A percentile compares a stretch with the other conserved stretches of the same genome.
Conservation (phyloP, 768 basidiomycete genomes). For the Lactarius vividus region DNA sequence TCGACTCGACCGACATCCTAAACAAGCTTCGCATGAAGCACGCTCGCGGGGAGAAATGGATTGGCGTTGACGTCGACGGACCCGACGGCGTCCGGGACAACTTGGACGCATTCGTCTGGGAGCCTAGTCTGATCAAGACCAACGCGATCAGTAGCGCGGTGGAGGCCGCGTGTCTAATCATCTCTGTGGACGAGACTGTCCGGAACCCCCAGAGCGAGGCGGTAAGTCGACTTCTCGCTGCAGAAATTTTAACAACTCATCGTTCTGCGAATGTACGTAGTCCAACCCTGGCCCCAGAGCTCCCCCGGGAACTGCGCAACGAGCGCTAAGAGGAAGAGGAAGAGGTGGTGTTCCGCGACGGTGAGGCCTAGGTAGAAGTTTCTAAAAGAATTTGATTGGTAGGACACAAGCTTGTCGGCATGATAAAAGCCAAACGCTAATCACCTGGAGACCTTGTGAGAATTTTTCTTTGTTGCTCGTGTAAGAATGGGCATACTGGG, state of each 20-base stretch:
- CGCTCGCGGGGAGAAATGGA: conserved; percentile 84
- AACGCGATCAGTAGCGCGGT: conserved; percentile 95
- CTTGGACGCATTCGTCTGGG: conserved; percentile 98
- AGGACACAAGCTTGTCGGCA: conserved; percentile 11
- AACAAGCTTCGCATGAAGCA: conserved; percentile 98
- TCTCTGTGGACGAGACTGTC: conserved; percentile 97
- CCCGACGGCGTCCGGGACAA: conserved; percentile 88
- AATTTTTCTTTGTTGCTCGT: background rate
- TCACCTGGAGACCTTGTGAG: background rate
- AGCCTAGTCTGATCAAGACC: conserved; percentile 90
- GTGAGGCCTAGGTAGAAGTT: conserved; percentile 35
- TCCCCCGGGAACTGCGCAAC: conserved; percentile 87
- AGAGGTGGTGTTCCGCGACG: conserved; percentile 71
- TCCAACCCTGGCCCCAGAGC: conserved; percentile 82
- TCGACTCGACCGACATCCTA: conserved; percentile 95
- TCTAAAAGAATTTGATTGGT: conserved; percentile 26
- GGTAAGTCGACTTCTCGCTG: conserved; percentile 46
- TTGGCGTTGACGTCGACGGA: conserved; percentile 92
- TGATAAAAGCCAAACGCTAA: conserved; percentile 3
- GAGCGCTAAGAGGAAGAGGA: conserved; percentile 83
- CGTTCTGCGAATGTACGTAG: conserved; percentile 40
- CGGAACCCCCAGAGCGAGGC: conserved; percentile 92
- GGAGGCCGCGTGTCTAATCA: conserved; percentile 93
- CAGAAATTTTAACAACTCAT: conserved; percentile 6
- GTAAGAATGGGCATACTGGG: background rate